These are phyloP conservation scores for Salix dunnii DNA, from an alignment of 345 rosid species.

Conservation along the genomic window DNA sequence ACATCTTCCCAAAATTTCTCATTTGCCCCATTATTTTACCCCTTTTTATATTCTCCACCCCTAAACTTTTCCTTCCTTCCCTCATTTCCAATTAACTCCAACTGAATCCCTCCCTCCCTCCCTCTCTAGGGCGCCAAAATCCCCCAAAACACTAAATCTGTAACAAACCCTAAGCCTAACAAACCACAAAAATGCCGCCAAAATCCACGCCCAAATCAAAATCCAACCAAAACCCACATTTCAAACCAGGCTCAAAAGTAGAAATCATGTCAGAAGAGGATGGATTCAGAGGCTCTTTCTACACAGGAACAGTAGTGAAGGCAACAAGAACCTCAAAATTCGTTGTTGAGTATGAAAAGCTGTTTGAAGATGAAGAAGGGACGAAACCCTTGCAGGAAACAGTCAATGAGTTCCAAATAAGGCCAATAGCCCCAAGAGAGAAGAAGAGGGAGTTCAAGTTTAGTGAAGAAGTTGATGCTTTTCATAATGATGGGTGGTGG, in stretches of 20 bases:
- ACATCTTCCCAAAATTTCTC: too few species aligned
- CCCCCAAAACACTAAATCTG: not conserved
- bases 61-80: not conserved
- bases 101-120: not conserved
- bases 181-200: conserved; percentile 4
- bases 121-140: not conserved
- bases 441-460: conserved; percentile 34
- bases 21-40: not conserved
- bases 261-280: conserved; percentile 62
- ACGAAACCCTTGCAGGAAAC: conserved; percentile 42
- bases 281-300: conserved; percentile 80
- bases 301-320: conserved; percentile 38
- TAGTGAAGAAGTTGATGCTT: conserved; percentile 68
- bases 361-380: conserved; percentile 51
- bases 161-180: not conserved
- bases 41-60: not conserved
- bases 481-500: conserved; percentile 85
- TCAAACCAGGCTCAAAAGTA: conserved; percentile 49
- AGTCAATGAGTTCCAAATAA: conserved; percentile 35
- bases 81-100: not conserved
- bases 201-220: conserved; percentile 5
- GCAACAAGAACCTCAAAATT: conserved; percentile 30
- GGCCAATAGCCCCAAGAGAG: conserved; percentile 60
- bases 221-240: not conserved
- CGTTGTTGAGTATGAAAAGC: conserved; percentile 43